Evolutionary conservation across 148 eudicot genomes (phyloP), one percentile per base, ranked within the genome.

Genomic region (Vaccinium darrowii): DNA sequence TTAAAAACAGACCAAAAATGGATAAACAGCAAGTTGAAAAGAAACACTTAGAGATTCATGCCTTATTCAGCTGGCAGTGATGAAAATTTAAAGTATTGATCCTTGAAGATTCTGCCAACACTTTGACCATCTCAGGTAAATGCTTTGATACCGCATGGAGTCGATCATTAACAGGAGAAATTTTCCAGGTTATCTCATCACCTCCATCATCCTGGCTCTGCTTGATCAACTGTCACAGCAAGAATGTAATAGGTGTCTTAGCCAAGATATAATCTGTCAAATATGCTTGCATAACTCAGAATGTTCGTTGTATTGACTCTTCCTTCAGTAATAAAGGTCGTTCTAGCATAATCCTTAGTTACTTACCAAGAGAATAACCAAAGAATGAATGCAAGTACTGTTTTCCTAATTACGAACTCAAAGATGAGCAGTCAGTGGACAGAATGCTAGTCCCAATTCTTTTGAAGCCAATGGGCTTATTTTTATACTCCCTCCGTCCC

Each of bases 201-300:
- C 90, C 94, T 85, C 90, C 97, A 83, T 97, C 99, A 89, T 97
- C 98, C 88, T 97, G 99, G 89, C 98, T 97, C 86, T 92, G 97
- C 91, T 94, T 90, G 84, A 94, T 93, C 82, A 97, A 87, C 99
- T 97, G 82, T 76, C 57, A 87, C 25, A 84, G 67, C 72, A 54
- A 47, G 56, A 76, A 81, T 18, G 62, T 27, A 69, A 43, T 14
- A 52, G 62, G 39, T 25, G 19, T 25, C 71, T 65, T 83, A 78
- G 79, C 27, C 84, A 79, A 85, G 74, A n/a, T 43, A 75, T 50
- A 77, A 77, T 51, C 39, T 23, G 47, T 39, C 18, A 84, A 77
- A 27, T 19, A 65, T 33, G 12, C 18, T 72, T 71, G 23, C 33
- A 5, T 72, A 72, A 65, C 57, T 81, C 23, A 3, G 15, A 10